Percentiles rank a stretch among this genome's conserved stretches.
phyloP scores from a whole-genome alignment of 345 rosid species.

The Acer yangbiense region DNA sequence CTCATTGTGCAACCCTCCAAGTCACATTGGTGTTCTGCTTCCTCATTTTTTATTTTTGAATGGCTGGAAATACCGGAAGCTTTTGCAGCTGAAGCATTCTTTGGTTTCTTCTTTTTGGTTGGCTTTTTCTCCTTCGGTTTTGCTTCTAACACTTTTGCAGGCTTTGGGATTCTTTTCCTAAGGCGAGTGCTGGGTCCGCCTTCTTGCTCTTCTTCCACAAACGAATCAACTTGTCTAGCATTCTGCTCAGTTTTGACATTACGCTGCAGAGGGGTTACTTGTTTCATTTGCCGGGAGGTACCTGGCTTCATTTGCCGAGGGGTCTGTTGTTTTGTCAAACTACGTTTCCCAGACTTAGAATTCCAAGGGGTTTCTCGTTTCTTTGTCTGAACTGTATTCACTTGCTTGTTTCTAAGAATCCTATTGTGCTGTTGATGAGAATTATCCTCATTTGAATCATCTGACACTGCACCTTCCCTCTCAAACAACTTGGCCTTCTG shows the following conservation, averaged over 20 bases:
- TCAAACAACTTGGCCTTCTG: constrained; percentile 33
- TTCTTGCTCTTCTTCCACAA: constrained; percentile 41
- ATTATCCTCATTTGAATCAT: constrained; percentile 48
- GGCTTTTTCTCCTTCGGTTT: constrained; percentile 55
- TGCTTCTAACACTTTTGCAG: constrained; percentile 35
- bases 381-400: constrained; percentile 15
- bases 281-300: constrained; percentile 38
- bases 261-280: constrained; percentile 33
- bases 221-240: constrained; percentile 26
- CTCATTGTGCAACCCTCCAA: constrained; percentile 93
- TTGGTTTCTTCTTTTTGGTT: constrained; percentile 46
- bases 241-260: constrained; percentile 34
- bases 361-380: constrained; percentile 8
- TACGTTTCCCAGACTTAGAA: constrained; percentile 18
- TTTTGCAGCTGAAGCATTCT: constrained; percentile 34
- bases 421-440: constrained; percentile 24
- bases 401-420: constrained; percentile 38
- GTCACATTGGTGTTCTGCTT: constrained; percentile 70
- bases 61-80: constrained; percentile 28
- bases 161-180: constrained; percentile 59
- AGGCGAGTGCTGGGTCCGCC: constrained; percentile 84
- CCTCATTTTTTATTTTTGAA: constrained; percentile 51
- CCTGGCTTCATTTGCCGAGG: constrained; percentile 33
- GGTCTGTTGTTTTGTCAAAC: constrained; percentile 18
- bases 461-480: constrained; percentile 48